These are phyloP conservation scores for Trichoderma sp. DNA, from an alignment of 2,329 filamentous ascomycete species.

Conservation along the genomic window DNA sequence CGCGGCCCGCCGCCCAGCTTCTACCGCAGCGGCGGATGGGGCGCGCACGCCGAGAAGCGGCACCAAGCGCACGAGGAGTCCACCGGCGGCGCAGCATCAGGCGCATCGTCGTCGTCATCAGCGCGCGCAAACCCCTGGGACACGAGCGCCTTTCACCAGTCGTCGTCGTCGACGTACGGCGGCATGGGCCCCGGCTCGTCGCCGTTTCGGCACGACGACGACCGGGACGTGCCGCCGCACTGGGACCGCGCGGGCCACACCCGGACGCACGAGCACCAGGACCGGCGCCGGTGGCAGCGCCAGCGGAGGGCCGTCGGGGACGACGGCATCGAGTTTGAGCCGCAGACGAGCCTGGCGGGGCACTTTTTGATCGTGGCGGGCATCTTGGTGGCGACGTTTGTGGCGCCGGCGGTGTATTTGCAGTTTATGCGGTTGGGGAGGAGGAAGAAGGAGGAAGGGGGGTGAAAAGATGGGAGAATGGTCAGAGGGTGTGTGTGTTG, in stretches of 20 bases:
- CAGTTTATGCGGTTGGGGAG: conserved; percentile 43
- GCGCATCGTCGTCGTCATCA: too few relatives aligned
- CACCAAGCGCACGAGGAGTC: conserved; percentile 53
- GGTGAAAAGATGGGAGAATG: background rate
- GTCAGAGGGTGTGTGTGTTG: background rate
- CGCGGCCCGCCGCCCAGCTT: conserved; percentile 87
- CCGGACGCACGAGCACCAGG: conserved; percentile 69
- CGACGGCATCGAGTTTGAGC: conserved; percentile 44
- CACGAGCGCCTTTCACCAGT: conserved; percentile 28
- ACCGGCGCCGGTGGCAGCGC: conserved; percentile 48
- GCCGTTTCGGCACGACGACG: conserved; percentile 50
- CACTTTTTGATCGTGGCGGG: conserved; percentile 55
- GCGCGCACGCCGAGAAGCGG: conserved; percentile 62
- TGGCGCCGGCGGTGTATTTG: conserved; percentile 49
- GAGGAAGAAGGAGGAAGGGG: conserved; percentile 35
- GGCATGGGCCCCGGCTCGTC: conserved; percentile 65
- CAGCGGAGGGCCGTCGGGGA: conserved; percentile 46
- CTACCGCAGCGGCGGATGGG: conserved; percentile 81
- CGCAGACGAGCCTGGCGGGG: conserved; percentile 47
- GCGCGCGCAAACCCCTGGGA: conserved; percentile 34
- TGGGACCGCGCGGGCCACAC: conserved; percentile 77
- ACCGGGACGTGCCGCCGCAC: conserved; percentile 55
- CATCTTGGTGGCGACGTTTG: conserved; percentile 50
- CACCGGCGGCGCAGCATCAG: conserved; percentile 37
- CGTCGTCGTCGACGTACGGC: conserved; percentile 26